phyloP scores from a whole-genome alignment of 495 filamentous ascomycete species.

The Aeminium ludgeri region DNA sequence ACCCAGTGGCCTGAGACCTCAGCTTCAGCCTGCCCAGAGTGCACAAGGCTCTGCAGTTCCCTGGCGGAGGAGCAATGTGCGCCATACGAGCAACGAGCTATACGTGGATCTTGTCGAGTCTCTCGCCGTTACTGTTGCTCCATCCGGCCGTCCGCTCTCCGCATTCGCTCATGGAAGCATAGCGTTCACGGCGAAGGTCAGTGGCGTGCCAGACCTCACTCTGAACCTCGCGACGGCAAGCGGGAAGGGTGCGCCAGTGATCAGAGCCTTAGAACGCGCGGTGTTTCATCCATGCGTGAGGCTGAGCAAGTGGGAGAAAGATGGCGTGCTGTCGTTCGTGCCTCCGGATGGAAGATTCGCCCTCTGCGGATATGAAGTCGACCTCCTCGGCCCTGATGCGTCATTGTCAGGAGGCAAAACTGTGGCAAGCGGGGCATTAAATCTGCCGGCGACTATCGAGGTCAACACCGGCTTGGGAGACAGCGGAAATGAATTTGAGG shows the following conservation, averaged over 20 bases:
- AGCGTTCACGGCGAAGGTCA: constrained; percentile 87
- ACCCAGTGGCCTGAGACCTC: constrained; percentile 9
- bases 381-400: constrained; percentile 42
- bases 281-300: constrained; percentile 95
- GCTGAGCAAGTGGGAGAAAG: constrained; percentile 69
- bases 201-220: constrained; percentile 77
- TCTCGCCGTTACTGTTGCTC: constrained; percentile 69
- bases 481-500: constrained; percentile 71
- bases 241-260: constrained; percentile 44
- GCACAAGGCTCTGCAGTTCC: constrained; percentile 40
- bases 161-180: constrained; percentile 86
- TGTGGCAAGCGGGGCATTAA: constrained; percentile 37
- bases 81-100: constrained; percentile 91
- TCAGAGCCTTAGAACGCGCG: constrained; percentile 40
- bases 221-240: constrained; percentile 51
- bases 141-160: constrained; percentile 70
- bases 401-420: constrained; percentile 9
- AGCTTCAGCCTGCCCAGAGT: constrained; percentile 6
- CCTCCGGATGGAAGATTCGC: constrained; percentile 94
- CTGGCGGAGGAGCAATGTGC: constrained; percentile 82
- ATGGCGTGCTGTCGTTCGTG: constrained; percentile 83
- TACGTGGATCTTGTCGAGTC: constrained; percentile 94
- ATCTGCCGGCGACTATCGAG: constrained; percentile 66
- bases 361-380: constrained; percentile 84
- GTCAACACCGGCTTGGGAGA: constrained; percentile 63